Evolutionary conservation across 129 eudicot genomes (phyloP).

Genomic region (Chrysanthemum lavandulifolium): DNA sequence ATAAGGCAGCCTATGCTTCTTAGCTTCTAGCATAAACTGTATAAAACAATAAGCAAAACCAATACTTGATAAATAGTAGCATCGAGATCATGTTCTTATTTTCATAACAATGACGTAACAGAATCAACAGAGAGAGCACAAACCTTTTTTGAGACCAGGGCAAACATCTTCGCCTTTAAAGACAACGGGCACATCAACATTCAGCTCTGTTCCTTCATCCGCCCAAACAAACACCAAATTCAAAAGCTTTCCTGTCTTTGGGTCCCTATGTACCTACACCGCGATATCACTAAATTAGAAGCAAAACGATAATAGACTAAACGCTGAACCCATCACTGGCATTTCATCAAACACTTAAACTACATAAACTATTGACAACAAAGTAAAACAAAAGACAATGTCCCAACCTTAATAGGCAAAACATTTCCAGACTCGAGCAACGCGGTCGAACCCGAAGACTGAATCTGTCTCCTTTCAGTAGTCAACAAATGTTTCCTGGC

Average conservation of each 20-base stretch:
- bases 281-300: not conserved
- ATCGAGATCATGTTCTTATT: conserved; percentile 7
- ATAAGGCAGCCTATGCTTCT: not conserved
- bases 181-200: conserved; percentile 85
- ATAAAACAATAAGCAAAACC: not conserved
- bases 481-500: conserved; percentile 62
- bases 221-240: conserved; percentile 96
- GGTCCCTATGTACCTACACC: conserved; percentile 72
- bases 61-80: conserved; percentile 1
- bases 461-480: conserved; percentile 79
- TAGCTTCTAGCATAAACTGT: conserved; percentile 10
- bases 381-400: not conserved
- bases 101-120: not conserved
- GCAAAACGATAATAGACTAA: not conserved
- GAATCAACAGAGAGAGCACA: conserved; percentile 4
- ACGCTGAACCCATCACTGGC: not conserved
- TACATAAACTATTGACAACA: too few relatives aligned
- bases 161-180: conserved; percentile 73
- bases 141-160: conserved; percentile 91
- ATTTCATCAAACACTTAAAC: conserved; percentile 16
- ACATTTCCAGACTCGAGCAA: conserved; percentile 73
- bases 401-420: conserved; percentile 69
- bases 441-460: conserved; percentile 72
- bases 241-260: conserved; percentile 67
- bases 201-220: conserved; percentile 71